Conservation (phyloP, 768 basidiomycete species). For the Leccinellum rugosiceps region DNA sequence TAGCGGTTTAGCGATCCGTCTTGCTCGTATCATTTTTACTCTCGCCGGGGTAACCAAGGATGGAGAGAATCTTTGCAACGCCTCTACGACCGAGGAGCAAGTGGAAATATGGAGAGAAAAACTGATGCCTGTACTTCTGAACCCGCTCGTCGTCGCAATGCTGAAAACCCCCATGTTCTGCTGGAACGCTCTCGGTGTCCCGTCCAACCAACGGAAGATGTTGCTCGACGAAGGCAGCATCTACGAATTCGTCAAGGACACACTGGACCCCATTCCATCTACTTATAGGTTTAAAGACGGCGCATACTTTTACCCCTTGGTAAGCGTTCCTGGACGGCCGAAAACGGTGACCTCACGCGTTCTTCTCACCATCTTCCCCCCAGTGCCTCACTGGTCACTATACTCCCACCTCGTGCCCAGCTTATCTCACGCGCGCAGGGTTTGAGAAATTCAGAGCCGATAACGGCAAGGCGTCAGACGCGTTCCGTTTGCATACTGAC, state of each 20-base stretch:
- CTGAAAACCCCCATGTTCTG: constrained; percentile 49
- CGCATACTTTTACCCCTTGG: constrained; percentile 64
- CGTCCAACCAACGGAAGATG: constrained; percentile 63
- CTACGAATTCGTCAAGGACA: constrained; percentile 51
- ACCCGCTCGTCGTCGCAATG: constrained; percentile 50
- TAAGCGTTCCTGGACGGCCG: constrained; percentile 19
- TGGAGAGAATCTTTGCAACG: constrained; percentile 53
- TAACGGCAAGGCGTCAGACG: constrained; percentile 42
- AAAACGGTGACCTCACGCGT: neutral
- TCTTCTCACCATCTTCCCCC: constrained; percentile 6
- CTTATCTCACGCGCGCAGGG: constrained; percentile 60
- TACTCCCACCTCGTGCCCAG: constrained; percentile 55
- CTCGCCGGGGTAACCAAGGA: constrained; percentile 57
- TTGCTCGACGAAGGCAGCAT: constrained; percentile 48
- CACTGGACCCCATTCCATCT: constrained; percentile 47
- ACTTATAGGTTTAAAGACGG: constrained; percentile 55
- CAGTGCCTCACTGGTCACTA: constrained; percentile 50
- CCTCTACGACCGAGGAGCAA: constrained; percentile 55
- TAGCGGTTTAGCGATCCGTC: constrained; percentile 61
- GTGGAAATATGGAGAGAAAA: constrained; percentile 57
- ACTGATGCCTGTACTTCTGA: constrained; percentile 59
- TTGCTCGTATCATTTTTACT: constrained; percentile 55
- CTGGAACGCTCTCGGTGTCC: constrained; percentile 81
- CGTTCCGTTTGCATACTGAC: constrained; percentile 71
- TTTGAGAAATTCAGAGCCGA: constrained; percentile 54